Conservation (phyloP, 225 moss, liverwort and hornwort genomes). For the Polytrichum commune region DNA sequence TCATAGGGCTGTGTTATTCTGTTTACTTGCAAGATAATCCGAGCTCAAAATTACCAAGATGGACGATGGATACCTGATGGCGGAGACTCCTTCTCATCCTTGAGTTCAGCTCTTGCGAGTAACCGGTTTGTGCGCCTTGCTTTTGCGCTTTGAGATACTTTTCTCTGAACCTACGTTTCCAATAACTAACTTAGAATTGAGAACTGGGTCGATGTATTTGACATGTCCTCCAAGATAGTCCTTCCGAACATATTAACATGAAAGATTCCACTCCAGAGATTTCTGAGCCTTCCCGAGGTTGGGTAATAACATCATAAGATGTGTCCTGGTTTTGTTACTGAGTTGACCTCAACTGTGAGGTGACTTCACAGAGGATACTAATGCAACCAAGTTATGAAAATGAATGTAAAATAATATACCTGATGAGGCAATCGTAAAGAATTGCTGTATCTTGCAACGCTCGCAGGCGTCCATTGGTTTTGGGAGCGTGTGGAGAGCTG, state of each 20-base stretch:
- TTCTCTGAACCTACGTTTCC: conserved; percentile 17
- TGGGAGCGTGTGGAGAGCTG: conserved; percentile 15
- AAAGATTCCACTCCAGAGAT: neutral
- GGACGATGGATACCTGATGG: conserved; percentile 32
- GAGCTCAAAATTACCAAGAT: neutral
- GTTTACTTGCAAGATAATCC: neutral
- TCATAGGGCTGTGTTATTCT: neutral
- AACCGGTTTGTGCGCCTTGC: conserved; percentile 21
- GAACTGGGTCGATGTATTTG: conserved; percentile 4
- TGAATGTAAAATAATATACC: conserved; percentile 8
- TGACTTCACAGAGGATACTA: neutral
- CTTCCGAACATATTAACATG: neutral
- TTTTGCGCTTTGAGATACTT: conserved; percentile 21
- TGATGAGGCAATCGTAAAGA: conserved; percentile 18
- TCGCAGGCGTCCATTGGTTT: conserved; percentile 1
- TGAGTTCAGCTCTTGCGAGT: conserved; percentile 40
- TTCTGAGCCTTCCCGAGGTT: neutral
- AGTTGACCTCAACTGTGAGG: neutral
- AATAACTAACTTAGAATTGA: conserved; percentile 18
- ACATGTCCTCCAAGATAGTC: neutral
- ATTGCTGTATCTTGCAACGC: conserved; percentile 13
- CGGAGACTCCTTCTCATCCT: conserved; percentile 55
- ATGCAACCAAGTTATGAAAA: neutral
- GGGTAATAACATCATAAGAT: neutral
- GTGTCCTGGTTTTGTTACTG: too few relatives aligned